phyloP scores from a whole-genome alignment of 345 rosid species.

The Hibiscus tridactylites region DNA sequence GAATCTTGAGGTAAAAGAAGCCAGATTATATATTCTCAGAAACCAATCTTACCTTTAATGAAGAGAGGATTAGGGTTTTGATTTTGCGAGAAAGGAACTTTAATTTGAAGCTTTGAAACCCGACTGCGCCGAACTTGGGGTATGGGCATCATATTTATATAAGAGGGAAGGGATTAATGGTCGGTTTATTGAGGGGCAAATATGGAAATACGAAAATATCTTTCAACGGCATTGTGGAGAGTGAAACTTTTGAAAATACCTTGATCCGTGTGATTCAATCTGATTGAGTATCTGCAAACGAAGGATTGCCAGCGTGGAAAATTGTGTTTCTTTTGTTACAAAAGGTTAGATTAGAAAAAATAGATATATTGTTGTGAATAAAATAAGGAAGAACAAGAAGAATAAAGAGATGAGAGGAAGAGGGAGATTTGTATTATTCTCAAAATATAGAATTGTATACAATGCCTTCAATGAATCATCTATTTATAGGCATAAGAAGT shows the following conservation, averaged over 20 bases:
- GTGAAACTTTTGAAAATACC: neutral
- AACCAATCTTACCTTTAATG: neutral
- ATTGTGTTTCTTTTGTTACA: neutral
- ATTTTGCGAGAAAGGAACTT: neutral
- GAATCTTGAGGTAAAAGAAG: neutral
- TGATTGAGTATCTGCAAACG: neutral
- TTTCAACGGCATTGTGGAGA: neutral
- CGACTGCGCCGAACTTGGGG: neutral
- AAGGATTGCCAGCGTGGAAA: slow-evolving; percentile 4
- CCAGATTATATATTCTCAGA: neutral
- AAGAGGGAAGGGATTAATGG: too few species aligned
- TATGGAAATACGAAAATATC: neutral
- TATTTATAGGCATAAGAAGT: too few species aligned
- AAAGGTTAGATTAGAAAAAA: too few species aligned
- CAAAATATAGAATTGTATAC: too few species aligned
- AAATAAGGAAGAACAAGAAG: too few species aligned
- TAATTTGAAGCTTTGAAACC: neutral
- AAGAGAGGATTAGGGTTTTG: neutral
- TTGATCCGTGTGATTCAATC: neutral
- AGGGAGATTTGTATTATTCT: too few species aligned
- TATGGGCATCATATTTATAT: neutral
- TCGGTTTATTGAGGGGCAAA: neutral
- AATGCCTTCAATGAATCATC: too few species aligned
- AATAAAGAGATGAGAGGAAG: too few species aligned
- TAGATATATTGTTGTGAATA: too few species aligned